These are phyloP conservation scores for Paragyromitra xinjiangensis DNA, from an alignment of 495 filamentous ascomycete genomes.

Conservation along the genomic window DNA sequence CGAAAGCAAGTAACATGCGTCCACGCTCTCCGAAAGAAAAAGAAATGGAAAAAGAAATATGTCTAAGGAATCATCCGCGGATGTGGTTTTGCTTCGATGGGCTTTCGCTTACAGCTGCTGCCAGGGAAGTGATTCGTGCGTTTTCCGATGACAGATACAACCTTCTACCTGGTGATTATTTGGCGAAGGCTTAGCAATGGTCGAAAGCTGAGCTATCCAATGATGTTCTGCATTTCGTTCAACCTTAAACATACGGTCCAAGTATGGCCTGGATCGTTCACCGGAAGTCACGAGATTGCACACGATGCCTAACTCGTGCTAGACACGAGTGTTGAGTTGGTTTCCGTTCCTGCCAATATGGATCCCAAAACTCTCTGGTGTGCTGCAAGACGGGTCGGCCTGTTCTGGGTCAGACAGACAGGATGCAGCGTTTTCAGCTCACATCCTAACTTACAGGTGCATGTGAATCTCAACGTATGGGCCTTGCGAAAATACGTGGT, in stretches of 20 bases:
- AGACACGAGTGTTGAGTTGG: neutral
- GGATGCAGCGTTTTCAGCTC: neutral
- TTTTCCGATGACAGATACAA: neutral
- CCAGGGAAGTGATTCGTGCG: neutral
- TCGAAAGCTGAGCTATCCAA: neutral
- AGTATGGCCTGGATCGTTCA: neutral
- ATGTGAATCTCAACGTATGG: constrained; percentile 15
- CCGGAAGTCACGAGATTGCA: neutral
- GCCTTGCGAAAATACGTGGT: constrained; percentile 13
- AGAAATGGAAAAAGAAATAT: neutral
- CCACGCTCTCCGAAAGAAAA: neutral
- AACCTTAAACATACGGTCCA: neutral
- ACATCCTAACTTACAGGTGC: neutral
- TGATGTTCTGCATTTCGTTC: neutral
- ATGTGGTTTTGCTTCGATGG: neutral
- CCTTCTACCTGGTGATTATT: neutral
- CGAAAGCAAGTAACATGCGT: constrained; percentile 8
- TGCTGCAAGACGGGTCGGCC: neutral
- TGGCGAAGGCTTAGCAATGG: neutral
- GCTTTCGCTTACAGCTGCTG: neutral
- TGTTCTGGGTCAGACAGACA: neutral
- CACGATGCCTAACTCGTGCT: neutral
- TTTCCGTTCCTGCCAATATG: neutral
- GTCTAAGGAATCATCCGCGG: neutral
- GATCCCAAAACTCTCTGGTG: neutral